phyloP scores from a whole-genome alignment of 2,329 filamentous ascomycete genomes.

The Alternaria postmessia region DNA sequence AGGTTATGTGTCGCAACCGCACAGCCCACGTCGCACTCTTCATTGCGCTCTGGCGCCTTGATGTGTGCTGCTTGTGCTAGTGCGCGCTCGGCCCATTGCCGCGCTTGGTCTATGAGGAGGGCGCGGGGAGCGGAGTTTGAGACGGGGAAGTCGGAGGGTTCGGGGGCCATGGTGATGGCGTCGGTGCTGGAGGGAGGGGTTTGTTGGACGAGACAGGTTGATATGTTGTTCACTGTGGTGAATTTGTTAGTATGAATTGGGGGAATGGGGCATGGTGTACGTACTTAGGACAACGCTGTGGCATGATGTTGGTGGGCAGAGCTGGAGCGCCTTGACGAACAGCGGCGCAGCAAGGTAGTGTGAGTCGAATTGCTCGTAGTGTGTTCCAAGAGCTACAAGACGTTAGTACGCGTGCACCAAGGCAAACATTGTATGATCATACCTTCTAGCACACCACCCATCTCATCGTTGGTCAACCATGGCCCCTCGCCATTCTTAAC shows the following conservation, averaged over 20 bases:
- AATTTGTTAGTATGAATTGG: constrained; percentile 12
- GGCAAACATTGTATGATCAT: constrained; percentile 28
- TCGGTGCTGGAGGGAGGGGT: constrained; percentile 46
- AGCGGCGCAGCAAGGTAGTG: constrained; percentile 85
- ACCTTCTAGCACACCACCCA: constrained; percentile 78
- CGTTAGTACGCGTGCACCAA: constrained; percentile 22
- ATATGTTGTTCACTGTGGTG: constrained; percentile 76
- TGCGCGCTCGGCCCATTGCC: constrained; percentile 81
- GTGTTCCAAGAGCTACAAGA: constrained; percentile 71
- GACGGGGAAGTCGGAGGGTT: constrained; percentile 43
- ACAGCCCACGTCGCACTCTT: constrained; percentile 85
- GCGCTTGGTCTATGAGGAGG: constrained; percentile 72
- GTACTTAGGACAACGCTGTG: constrained; percentile 81
- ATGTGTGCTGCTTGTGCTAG: constrained; percentile 72
- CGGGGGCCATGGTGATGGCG: constrained; percentile 38
- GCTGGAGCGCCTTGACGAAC: constrained; percentile 81
- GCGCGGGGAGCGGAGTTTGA: constrained; percentile 61
- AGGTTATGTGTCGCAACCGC: constrained; percentile 86
- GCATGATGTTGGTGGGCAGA: constrained; percentile 71
- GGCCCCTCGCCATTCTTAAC: constrained; percentile 73
- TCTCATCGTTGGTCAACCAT: constrained; percentile 75
- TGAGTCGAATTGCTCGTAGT: constrained; percentile 76
- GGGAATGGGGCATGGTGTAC: constrained; percentile 36
- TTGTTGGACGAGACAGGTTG: constrained; percentile 76
- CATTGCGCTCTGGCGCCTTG: constrained; percentile 69